Percentiles rank a stretch among this genome's conserved stretches.
Conservation (phyloP, 345 rosid species). For the Toxicodendron radicans region DNA sequence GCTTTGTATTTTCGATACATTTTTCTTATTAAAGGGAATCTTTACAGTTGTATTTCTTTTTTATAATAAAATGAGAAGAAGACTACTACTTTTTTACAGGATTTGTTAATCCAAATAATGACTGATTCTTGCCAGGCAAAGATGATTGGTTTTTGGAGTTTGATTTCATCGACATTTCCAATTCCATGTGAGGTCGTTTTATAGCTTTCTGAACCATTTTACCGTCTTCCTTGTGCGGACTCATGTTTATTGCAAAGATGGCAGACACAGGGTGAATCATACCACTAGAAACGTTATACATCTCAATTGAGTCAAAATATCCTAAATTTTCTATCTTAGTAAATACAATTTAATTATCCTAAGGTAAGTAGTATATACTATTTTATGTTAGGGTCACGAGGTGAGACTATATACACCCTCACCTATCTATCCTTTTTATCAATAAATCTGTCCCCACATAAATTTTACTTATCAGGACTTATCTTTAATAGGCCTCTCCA, state of each 20-base stretch:
- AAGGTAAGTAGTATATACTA: no score
- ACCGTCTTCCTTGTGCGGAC: neutral
- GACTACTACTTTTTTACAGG: neutral
- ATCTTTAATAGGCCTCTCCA: no score
- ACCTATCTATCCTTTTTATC: no score
- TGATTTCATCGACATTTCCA: neutral
- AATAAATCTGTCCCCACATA: neutral
- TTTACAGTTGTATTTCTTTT: neutral
- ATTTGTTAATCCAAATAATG: neutral
- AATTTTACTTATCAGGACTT: no score
- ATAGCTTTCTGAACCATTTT: neutral
- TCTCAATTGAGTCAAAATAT: no score
- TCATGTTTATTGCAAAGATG: no score
- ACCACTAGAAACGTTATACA: no score
- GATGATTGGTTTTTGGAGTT: neutral
- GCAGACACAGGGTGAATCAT: no score
- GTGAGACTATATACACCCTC: no score
- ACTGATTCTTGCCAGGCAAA: neutral
- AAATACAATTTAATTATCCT: no score
- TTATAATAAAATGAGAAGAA: neutral
- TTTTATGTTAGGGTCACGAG: no score
- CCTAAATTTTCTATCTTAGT: no score
- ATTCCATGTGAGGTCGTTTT: neutral
- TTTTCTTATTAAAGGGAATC: conserved; percentile 3
- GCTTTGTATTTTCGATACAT: conserved; percentile 1